Conservation (phyloP, 164 flowering plant genomes). For the Magnolia changhungtana region DNA sequence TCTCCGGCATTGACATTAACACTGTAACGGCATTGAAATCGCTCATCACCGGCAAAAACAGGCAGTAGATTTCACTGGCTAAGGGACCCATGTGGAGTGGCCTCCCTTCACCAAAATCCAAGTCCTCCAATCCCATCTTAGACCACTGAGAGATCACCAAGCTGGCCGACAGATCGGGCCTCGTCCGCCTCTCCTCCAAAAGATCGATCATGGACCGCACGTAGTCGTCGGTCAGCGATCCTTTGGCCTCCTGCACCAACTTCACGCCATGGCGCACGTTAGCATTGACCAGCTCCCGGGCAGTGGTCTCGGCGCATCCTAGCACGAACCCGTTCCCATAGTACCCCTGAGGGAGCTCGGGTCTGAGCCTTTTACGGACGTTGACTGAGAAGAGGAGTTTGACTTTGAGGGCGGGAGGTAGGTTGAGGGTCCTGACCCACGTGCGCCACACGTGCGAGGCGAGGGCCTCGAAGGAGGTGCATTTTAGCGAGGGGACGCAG, state of each 20-base stretch:
- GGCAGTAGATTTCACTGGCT: conserved; percentile 70
- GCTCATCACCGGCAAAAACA: conserved; percentile 71
- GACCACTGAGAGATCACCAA: conserved; percentile 88
- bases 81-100: conserved; percentile 73
- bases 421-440: conserved; percentile 62
- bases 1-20: conserved; percentile 70
- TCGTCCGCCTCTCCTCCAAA: conserved; percentile 54
- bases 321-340: conserved; percentile 90
- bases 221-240: conserved; percentile 36
- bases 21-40: conserved; percentile 51
- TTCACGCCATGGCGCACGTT: conserved; percentile 49
- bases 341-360: conserved; percentile 58
- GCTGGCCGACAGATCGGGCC: conserved; percentile 52
- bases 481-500: conserved; percentile 60
- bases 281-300: conserved; percentile 33
- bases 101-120: conserved; percentile 84
- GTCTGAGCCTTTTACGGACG: conserved; percentile 41
- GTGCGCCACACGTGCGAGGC: conserved; percentile 91
- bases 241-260: conserved; percentile 65
- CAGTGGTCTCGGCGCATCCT: conserved; percentile 68
- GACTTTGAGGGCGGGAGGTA: conserved; percentile 31
- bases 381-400: conserved; percentile 87
- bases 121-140: conserved; percentile 66
- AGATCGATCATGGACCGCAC: conserved; percentile 56
- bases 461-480: conserved; percentile 82